These are phyloP conservation scores for Termitomyces sp. DNA, from an alignment of 768 basidiomycete species.

Conservation along the genomic window DNA sequence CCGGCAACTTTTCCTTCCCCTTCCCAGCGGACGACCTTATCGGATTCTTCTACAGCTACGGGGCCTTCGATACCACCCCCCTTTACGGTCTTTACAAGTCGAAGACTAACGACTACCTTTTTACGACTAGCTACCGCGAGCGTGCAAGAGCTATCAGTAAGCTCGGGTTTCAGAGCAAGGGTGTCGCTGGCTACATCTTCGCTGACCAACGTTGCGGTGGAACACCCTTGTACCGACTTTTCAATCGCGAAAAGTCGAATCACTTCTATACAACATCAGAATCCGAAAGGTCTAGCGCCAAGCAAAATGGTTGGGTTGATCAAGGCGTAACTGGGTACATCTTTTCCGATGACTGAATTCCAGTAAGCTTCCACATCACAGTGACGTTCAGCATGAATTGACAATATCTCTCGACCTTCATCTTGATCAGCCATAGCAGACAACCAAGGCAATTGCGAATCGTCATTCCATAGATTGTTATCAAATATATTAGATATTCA, in stretches of 20 bases:
- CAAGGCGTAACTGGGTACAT: constrained; percentile 9
- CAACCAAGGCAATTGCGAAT: too few relatives aligned
- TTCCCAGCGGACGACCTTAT: background rate
- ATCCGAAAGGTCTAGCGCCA: constrained; percentile 2
- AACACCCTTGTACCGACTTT: constrained; percentile 8
- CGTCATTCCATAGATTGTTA: too few relatives aligned
- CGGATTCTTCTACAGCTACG: constrained; percentile 2
- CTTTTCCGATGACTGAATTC: background rate
- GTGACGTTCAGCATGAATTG: too few relatives aligned
- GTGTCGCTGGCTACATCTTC: constrained; percentile 7
- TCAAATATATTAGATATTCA: too few relatives aligned
- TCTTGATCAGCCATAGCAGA: too few relatives aligned
- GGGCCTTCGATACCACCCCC: background rate
- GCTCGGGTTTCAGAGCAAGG: constrained; percentile 3
- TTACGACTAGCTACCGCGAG: constrained; percentile 5
- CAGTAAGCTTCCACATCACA: too few relatives aligned
- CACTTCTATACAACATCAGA: constrained; percentile 10
- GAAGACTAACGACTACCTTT: constrained; percentile 9
- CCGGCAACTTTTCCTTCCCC: background rate
- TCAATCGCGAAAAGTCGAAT: constrained; percentile 1
- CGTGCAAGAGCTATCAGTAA: constrained; percentile 2
- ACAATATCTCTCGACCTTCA: too few relatives aligned
- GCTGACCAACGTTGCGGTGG: constrained; percentile 4
- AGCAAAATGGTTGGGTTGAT: constrained; percentile 6
- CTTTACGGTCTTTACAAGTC: constrained; percentile 4